A percentile compares a stretch with the other conserved stretches of the same genome.
These are phyloP conservation scores for Geosmithia morbida DNA, from an alignment of 2,329 filamentous ascomycete species.

Conservation along the genomic window DNA sequence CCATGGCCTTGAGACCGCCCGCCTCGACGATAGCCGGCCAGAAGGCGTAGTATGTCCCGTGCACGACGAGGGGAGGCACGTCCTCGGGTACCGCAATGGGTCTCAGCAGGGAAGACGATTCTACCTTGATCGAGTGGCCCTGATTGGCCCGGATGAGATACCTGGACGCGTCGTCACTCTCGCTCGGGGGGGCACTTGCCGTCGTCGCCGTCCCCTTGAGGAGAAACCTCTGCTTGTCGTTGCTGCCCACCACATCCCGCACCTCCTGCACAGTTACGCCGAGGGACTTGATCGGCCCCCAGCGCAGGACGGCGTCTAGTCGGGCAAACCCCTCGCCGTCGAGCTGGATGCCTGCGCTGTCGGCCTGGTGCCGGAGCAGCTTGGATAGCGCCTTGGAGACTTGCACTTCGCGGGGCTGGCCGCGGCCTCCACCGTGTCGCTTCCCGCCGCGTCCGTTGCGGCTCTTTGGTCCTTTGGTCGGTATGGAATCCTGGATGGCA, in stretches of 20 bases:
- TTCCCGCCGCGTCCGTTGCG: background rate
- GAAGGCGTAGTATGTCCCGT: conserved; percentile 76
- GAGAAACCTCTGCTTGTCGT: conserved; percentile 84
- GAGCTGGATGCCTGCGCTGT: conserved; percentile 38
- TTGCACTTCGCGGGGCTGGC: conserved; percentile 26
- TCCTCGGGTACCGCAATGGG: conserved; percentile 46
- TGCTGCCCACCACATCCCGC: conserved; percentile 50
- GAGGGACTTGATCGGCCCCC: conserved; percentile 48
- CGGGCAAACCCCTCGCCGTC: conserved; percentile 45
- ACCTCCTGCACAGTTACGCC: conserved; percentile 67
- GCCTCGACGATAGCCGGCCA: conserved; percentile 62
- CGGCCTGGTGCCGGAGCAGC: conserved; percentile 41
- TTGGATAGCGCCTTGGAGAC: conserved; percentile 39
- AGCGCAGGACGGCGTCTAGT: conserved; percentile 40
- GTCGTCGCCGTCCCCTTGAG: conserved; percentile 40
- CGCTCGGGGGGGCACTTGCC: conserved; percentile 8
- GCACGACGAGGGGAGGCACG: conserved; percentile 56
- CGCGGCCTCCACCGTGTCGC: conserved; percentile 11
- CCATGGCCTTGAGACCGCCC: conserved; percentile 72
- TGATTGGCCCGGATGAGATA: conserved; percentile 93
- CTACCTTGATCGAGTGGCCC: conserved; percentile 72
- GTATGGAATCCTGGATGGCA: background rate
- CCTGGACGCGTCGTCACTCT: conserved; percentile 37
- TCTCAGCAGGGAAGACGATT: conserved; percentile 55
- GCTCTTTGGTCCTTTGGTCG: background rate